Evolutionary conservation across 495 filamentous ascomycete species (phyloP), one percentile per base, ranked within the genome.

Genomic region (Neohortaea acidophila): DNA sequence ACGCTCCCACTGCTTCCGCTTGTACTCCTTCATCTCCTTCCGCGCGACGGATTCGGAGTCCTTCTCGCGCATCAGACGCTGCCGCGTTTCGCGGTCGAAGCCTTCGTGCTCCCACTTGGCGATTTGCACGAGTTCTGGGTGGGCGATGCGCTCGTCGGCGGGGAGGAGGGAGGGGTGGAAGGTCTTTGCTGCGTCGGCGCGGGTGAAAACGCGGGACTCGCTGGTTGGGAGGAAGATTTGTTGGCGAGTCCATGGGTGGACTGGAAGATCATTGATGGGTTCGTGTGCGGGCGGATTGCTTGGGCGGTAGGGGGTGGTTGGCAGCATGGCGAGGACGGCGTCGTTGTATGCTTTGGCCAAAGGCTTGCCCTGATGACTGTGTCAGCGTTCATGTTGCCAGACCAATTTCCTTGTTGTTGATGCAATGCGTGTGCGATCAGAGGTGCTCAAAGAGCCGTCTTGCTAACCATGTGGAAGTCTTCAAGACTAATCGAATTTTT

Each of bases 401-500:
- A 21, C 13, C 20, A 15, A 24, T 10, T 4, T 38, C 6, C 4
- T 9, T 10, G 9, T 9, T 11, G n/a, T 36, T 23, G 24, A 25
- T 40, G 23, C 11, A 18, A 36, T 36, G 15, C 37, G 41, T 38
- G 32, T 44, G 34, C 2, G 26, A 28, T 65, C 61, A 67, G 66
- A 67, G 64, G 62, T 58, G 64, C 61, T 54, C 51, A 49, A 49
- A 56, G 51, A 48, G 63, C 56, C 57, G 53, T 44, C 45, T 55
- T 47, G 48, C 54, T 67, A 69, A 70, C 67, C 67, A 70, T 57
- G 52, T 64, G 45, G 63, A 49, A 73, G 84, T 94, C 87, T 94
- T 94, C 67, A 87, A 94, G 87, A 94, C 87, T 93, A 93, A 97
- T 94, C 87, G 85, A 78, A 65, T 69, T 53, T 38, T 76, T 74